Base-by-base conservation (phyloP, 1,284 basidiomycete genomes). In the Ustilago trichophora region DNA sequence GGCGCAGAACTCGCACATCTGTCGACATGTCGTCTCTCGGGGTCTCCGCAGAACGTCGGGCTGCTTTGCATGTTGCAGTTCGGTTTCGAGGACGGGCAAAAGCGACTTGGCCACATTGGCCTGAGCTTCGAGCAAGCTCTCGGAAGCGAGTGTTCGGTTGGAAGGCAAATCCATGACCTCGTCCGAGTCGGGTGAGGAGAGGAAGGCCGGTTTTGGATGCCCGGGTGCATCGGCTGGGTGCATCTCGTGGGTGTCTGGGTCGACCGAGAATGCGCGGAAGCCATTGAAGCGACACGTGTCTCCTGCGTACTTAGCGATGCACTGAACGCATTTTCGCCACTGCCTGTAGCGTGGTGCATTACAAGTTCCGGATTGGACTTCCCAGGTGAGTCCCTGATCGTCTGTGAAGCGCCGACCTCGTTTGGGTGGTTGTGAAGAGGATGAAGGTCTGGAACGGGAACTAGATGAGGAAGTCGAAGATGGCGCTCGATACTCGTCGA, bases 1-100 rank as follows among this genome's bases (percentile, higher is more conserved):
- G 83, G 91, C 89, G 81, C 94, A 97, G 3, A 90, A 92, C 82
- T 97, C 92, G 57, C 74, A 76, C 59, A 59, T 70, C 24, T 60
- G 62, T n/a, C 73, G 60, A 31, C 57, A 59, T 6, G n/a, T 46
- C 6, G 53, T 52, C 62, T 74, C 72, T 26, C 69, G 38, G 1
- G 54, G 40, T 18, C 72, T 33, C 6, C 64, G 51, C 11, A 74
- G 32, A 10, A 41, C 18, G 8, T 55, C 19, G 18, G 34, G 29
- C 16, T 42, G 48, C 7, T 24, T 31, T 4, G 72, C 68, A 33
- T 74, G 72, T 10, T 36, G n/a, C 15, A 65, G 49, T 41, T 68
- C 72, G 6, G 32, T 36, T 15, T 58, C 34, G 6, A 74, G 55
- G 5, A 58, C 44, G 4, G 54, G 49, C 8, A 60, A 42, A 1